Percentiles rank a stretch among this genome's conserved stretches.
Evolutionary conservation across 768 basidiomycete genomes (phyloP).

Genomic region (Leucocoprinus sp.): DNA sequence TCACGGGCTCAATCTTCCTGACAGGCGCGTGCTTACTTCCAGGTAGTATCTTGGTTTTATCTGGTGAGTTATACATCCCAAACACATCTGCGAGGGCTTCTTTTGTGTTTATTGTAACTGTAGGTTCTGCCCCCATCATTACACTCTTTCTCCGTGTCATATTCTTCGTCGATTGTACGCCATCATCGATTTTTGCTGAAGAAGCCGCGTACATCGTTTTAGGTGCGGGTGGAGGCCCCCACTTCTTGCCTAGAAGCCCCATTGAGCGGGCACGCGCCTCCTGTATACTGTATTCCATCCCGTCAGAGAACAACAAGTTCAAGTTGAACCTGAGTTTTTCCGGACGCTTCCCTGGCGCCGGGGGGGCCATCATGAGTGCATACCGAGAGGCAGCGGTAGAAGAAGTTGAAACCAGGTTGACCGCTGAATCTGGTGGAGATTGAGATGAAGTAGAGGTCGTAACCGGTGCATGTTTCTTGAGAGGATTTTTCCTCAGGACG

Average conservation of each 20-base stretch:
- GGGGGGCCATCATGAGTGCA: slow-evolving; percentile 66
- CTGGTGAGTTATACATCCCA: slow-evolving; percentile 92
- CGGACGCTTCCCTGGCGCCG: slow-evolving; percentile 57
- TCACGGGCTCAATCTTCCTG: slow-evolving; percentile 56
- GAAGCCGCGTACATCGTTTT: slow-evolving; percentile 27
- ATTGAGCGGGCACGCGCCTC: slow-evolving; percentile 78
- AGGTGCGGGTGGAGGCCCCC: slow-evolving; percentile 56
- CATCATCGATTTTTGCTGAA: slow-evolving; percentile 41
- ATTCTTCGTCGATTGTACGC: slow-evolving; percentile 35
- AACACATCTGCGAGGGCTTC: slow-evolving; percentile 92
- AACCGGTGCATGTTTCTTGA: slow-evolving; percentile 5
- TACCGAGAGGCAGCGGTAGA: slow-evolving; percentile 48
- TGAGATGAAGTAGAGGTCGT: slow-evolving; percentile 12
- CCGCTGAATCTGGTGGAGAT: slow-evolving; percentile 17
- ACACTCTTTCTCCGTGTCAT: slow-evolving; percentile 39
- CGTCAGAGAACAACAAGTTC: slow-evolving; percentile 61
- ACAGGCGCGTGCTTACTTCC: slow-evolving; percentile 72
- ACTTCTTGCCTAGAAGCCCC: slow-evolving; percentile 79
- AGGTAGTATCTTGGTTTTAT: slow-evolving; percentile 56
- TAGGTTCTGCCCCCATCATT: slow-evolving; percentile 53
- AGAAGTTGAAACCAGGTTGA: slow-evolving; percentile 22
- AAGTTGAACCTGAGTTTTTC: slow-evolving; percentile 68
- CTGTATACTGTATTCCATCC: slow-evolving; percentile 76
- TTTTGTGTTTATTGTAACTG: slow-evolving; percentile 95
- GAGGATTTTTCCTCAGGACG: slow-evolving; percentile 11